phyloP scores from a whole-genome alignment of 148 eudicot species.

The Drosera capensis region DNA sequence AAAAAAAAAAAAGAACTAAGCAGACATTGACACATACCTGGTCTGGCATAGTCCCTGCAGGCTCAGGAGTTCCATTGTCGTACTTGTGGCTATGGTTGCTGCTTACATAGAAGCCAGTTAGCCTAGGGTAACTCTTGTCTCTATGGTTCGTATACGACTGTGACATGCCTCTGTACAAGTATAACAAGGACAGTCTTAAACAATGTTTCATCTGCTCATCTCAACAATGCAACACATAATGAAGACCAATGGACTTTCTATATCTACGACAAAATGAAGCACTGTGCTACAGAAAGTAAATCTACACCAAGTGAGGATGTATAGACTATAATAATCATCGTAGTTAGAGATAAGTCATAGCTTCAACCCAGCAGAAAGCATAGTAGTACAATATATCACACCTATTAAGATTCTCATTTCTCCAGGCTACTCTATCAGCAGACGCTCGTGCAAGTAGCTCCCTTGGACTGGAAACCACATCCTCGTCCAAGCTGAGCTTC shows the following conservation, averaged over 20 bases:
- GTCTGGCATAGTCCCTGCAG: constrained; percentile 21
- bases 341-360: too few relatives aligned
- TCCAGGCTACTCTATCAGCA: constrained; percentile 41
- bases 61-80: constrained; percentile 37
- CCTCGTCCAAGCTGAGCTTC: constrained; percentile 87
- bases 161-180: constrained; percentile 60
- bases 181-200: not conserved
- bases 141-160: constrained; percentile 52
- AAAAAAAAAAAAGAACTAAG: not conserved
- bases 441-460: constrained; percentile 65
- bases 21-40: too few relatives aligned
- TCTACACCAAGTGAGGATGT: too few relatives aligned
- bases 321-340: not conserved
- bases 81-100: constrained; percentile 32
- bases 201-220: not conserved
- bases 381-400: too few relatives aligned
- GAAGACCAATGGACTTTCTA: too few relatives aligned
- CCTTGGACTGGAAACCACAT: constrained; percentile 55
- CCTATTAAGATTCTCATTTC: constrained; percentile 54
- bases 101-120: constrained; percentile 25
- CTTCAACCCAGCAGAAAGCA: not conserved
- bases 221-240: not conserved
- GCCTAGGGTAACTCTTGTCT: constrained; percentile 35
- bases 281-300: too few relatives aligned
- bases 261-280: too few relatives aligned